These are phyloP conservation scores for Carpediemonas membranifera DNA, from an alignment of 78 protist species.

Conservation along the genomic window DNA sequence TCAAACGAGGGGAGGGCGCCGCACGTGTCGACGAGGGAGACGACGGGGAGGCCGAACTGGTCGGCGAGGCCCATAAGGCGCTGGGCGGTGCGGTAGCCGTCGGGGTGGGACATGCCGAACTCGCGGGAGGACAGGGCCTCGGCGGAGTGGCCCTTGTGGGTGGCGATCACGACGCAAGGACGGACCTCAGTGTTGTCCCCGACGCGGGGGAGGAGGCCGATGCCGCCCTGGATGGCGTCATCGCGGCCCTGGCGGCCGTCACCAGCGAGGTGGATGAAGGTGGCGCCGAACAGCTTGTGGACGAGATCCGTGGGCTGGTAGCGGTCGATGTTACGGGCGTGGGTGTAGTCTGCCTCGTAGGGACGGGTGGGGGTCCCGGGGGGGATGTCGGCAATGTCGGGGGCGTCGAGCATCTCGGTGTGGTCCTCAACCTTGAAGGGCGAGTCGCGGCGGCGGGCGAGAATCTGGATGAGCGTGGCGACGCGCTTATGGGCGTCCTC, in stretches of 20 bases:
- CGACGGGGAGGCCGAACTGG: slow-evolving; percentile 18
- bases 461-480: neutral
- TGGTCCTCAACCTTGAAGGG: no score
- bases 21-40: slow-evolving; percentile 33
- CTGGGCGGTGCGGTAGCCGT: slow-evolving; percentile 27
- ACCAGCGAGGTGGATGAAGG: slow-evolving; percentile 24
- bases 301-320: slow-evolving; percentile 22
- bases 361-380: no score
- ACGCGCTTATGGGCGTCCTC: slow-evolving; percentile 3
- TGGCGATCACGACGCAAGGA: slow-evolving; percentile 19
- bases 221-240: slow-evolving; percentile 32
- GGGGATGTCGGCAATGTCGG: no score
- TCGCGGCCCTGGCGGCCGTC: slow-evolving; percentile 25
- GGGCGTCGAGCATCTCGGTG: no score
- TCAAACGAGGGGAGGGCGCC: slow-evolving; percentile 39
- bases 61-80: slow-evolving; percentile 40
- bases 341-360: no score
- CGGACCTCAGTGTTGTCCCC: slow-evolving; percentile 1
- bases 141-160: slow-evolving; percentile 26
- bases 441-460: neutral
- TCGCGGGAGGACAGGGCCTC: neutral
- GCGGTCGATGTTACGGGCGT: neutral
- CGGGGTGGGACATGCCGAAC: slow-evolving; percentile 30
- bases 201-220: slow-evolving; percentile 11
- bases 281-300: neutral